Conservation (phyloP, 176 grass and related monocot species). For the Triticum dicoccoides region DNA sequence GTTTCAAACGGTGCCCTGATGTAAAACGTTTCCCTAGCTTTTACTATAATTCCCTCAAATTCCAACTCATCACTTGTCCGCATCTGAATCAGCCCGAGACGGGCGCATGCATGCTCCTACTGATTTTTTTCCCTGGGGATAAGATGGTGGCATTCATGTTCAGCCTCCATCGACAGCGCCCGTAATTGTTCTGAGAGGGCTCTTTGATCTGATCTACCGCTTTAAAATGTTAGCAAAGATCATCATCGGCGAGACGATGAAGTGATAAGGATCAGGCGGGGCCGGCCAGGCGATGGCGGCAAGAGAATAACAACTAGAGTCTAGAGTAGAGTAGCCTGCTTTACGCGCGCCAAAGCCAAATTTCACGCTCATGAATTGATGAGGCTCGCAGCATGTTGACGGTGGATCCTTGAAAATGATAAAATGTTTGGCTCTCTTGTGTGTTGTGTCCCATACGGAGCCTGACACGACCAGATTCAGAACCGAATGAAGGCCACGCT, state of each 20-base stretch:
- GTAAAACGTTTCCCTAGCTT: not conserved
- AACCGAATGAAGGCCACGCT: not conserved
- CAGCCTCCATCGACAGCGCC: not conserved
- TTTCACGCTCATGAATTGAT: not conserved
- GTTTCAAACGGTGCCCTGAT: no score
- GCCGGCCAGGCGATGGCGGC: not conserved
- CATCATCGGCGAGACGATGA: not conserved
- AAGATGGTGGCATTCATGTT: constrained; percentile 20
- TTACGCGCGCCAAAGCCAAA: not conserved
- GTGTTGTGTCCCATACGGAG: no score
- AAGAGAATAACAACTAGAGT: no score
- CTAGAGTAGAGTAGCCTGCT: no score
- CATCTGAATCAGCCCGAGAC: not conserved
- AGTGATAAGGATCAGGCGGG: not conserved
- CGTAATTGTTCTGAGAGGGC: not conserved
- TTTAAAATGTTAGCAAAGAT: not conserved
- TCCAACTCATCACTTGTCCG: not conserved
- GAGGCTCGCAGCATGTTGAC: not conserved
- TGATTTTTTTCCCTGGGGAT: not conserved
- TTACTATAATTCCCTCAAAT: not conserved
- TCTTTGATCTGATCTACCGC: not conserved
- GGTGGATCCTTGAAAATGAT: not conserved
- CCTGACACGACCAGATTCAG: not conserved
- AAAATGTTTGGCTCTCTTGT: not conserved
- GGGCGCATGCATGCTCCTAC: not conserved